Conservation (phyloP, 768 basidiomycete genomes). For the Wakefieldia striispora region DNA sequence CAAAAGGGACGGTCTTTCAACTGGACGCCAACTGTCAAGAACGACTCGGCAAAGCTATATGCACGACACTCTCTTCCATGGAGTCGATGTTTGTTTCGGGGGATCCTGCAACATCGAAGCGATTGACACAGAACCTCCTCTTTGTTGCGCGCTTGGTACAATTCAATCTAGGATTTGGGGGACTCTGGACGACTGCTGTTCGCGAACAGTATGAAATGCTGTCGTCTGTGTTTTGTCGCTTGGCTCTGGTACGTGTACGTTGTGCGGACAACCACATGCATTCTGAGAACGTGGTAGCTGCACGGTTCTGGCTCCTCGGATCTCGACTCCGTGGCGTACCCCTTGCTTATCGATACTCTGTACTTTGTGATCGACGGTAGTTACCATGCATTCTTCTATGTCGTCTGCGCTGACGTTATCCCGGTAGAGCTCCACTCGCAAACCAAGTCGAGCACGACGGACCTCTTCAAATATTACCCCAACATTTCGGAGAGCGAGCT, state of each 20-base stretch:
- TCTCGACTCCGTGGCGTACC: slow-evolving; percentile 57
- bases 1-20: slow-evolving; percentile 50
- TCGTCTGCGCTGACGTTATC: background rate
- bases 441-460: slow-evolving; percentile 46
- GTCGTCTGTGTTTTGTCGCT: slow-evolving; percentile 42
- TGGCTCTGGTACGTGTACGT: slow-evolving; percentile 47
- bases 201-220: slow-evolving; percentile 47
- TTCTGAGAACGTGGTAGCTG: slow-evolving; percentile 36
- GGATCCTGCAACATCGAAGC: slow-evolving; percentile 21
- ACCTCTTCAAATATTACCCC: slow-evolving; percentile 68
- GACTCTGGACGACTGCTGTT: slow-evolving; percentile 50
- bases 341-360: slow-evolving; percentile 70
- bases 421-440: slow-evolving; percentile 60
- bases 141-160: slow-evolving; percentile 68
- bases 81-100: slow-evolving; percentile 34
- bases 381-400: slow-evolving; percentile 5
- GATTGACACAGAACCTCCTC: slow-evolving; percentile 43
- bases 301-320: slow-evolving; percentile 49
- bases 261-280: slow-evolving; percentile 1
- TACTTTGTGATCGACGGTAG: slow-evolving; percentile 73
- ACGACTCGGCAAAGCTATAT: slow-evolving; percentile 50
- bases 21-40: slow-evolving; percentile 47
- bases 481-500: slow-evolving; percentile 47
- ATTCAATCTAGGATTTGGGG: slow-evolving; percentile 67
- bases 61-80: slow-evolving; percentile 42